A percentile compares a stretch with the other conserved stretches of the same genome.
Conservation (phyloP, 2,329 filamentous ascomycete species). For the Fusarium sp. region DNA sequence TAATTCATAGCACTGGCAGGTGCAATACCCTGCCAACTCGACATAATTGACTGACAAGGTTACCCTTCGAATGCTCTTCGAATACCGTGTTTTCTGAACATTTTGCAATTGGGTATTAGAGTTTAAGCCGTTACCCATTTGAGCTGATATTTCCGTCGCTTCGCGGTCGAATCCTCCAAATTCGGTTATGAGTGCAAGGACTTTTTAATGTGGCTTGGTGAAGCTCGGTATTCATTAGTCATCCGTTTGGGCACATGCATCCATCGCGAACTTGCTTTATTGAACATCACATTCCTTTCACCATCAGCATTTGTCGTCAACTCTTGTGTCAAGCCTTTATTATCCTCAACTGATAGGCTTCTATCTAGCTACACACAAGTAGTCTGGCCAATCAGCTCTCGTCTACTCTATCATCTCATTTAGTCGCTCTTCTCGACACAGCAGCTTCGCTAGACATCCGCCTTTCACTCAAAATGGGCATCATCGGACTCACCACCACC, state of each 20-base stretch:
- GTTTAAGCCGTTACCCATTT: conserved; percentile 16
- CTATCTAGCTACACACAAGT: no score
- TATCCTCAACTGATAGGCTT: no score
- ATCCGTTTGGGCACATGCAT: conserved; percentile 1
- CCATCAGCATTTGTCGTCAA: neutral
- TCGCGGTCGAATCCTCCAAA: conserved; percentile 25
- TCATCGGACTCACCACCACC: conserved; percentile 54
- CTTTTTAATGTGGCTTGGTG: conserved; percentile 20
- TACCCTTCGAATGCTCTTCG: neutral
- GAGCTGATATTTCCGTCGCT: conserved; percentile 4
- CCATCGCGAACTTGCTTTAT: conserved; percentile 16
- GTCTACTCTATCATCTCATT: neutral
- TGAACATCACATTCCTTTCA: neutral
- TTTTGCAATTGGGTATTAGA: neutral
- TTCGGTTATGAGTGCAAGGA: conserved; percentile 8
- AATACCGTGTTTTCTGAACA: no score
- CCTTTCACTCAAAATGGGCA: conserved; percentile 49
- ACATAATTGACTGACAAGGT: neutral
- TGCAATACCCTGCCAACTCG: no score
- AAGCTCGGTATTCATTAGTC: conserved; percentile 15
- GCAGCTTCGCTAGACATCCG: neutral
- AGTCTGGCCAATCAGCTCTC: no score
- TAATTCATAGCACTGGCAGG: no score
- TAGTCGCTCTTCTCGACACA: neutral
- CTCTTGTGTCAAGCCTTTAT: no score